phyloP scores from a whole-genome alignment of 192 early-diverging fungal genomes.

The Gonapodya prolifera region DNA sequence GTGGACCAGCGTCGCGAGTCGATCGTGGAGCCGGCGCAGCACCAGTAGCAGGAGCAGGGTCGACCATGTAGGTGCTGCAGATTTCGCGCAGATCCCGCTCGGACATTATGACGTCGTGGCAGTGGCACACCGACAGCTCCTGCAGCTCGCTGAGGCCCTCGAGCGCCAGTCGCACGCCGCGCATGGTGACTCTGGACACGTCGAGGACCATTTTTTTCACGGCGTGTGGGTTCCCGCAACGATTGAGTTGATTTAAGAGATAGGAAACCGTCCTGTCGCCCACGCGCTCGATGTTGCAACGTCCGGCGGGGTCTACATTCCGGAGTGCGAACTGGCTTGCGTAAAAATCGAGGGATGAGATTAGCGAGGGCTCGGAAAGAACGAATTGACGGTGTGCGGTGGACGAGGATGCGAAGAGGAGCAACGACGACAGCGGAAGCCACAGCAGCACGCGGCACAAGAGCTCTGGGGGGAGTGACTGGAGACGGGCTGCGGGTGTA shows the following conservation, averaged over 20 bases:
- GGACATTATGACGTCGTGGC: neutral
- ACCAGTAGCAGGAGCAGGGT: too few species aligned
- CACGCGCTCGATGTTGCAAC: neutral
- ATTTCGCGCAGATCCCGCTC: neutral
- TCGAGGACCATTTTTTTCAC: neutral
- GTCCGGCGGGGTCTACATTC: neutral
- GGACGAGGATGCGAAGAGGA: neutral
- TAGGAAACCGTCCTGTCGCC: neutral
- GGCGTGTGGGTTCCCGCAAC: neutral
- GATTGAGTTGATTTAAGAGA: neutral
- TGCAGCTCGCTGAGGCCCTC: neutral
- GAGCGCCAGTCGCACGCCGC: neutral
- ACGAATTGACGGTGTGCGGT: neutral
- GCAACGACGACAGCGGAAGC: neutral
- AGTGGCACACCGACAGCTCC: neutral
- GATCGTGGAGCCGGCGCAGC: too few species aligned
- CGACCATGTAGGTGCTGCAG: neutral
- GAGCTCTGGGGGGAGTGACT: neutral
- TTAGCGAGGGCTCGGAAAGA: neutral
- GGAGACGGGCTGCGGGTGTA: too few species aligned
- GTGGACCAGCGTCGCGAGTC: too few species aligned
- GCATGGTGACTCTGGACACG: neutral
- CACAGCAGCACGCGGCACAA: neutral
- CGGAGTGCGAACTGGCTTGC: neutral
- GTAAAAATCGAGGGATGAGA: neutral